These are phyloP conservation scores for Diplodia scrobiculata DNA, from an alignment of 2,329 filamentous ascomycete genomes.

Conservation along the genomic window DNA sequence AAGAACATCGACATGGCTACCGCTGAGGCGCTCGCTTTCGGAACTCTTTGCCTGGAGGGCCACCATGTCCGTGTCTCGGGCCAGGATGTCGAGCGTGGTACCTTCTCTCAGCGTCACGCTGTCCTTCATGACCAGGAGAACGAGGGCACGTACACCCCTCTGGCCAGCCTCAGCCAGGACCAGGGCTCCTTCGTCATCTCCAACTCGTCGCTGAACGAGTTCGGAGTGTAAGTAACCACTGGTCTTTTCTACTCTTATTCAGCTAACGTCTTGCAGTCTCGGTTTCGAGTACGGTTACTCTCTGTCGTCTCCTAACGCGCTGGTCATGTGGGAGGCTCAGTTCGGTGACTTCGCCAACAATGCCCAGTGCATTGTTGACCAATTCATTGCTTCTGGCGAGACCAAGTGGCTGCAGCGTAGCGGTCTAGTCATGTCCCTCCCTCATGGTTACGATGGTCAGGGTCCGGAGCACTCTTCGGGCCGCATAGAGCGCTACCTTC, in stretches of 20 bases:
- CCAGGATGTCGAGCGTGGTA: conserved; percentile 98
- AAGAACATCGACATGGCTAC: conserved; percentile 98
- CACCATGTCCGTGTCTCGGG: conserved; percentile 97
- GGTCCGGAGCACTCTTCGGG: conserved; percentile 98
- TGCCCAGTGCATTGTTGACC: conserved; percentile 97
- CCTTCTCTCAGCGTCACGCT: conserved; percentile 96
- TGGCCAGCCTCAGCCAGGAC: conserved; percentile 84
- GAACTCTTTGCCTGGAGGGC: conserved; percentile 84
- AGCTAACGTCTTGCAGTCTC: conserved; percentile 58
- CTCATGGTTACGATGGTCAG: conserved; percentile 97
- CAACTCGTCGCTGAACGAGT: conserved; percentile 84
- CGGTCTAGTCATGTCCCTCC: conserved; percentile 91
- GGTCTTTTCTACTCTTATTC: conserved; percentile 8
- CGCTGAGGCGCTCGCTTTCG: conserved; percentile 92
- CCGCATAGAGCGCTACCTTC: conserved; percentile 94
- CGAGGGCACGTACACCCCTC: conserved; percentile 87
- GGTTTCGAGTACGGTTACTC: conserved; percentile 99
- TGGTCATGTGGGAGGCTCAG: conserved; percentile 99
- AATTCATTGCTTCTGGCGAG: conserved; percentile 97
- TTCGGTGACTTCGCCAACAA: conserved; percentile 99
- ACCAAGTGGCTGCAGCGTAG: conserved; percentile 99
- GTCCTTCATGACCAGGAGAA: conserved; percentile 97
- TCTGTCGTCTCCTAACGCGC: conserved; percentile 89
- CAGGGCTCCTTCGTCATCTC: conserved; percentile 96
- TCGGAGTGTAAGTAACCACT: conserved; percentile 58